Evolutionary conservation across 164 flowering plant species (phyloP).

Genomic region (Magnolia sinica): DNA sequence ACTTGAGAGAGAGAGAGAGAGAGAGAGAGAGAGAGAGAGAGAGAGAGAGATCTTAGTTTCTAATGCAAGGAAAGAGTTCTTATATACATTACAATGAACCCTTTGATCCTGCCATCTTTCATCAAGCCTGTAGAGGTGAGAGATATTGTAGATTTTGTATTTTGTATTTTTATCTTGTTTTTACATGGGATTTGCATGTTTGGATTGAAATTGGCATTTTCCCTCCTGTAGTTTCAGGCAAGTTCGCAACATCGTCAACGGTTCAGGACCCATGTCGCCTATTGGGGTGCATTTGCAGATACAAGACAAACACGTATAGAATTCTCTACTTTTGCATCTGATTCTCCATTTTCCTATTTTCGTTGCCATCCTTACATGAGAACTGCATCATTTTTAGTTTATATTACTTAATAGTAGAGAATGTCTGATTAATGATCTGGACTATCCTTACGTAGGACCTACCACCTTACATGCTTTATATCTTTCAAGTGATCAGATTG

Average conservation of each 20-base stretch:
- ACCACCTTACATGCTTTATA: too few relatives aligned
- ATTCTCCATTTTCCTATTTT: not conserved
- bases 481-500: too few relatives aligned
- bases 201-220: not conserved
- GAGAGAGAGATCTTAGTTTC: not conserved
- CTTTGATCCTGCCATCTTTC: not conserved
- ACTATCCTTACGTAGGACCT: too few relatives aligned
- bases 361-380: too few relatives aligned
- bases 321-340: not conserved
- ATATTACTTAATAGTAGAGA: too few relatives aligned
- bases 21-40: too few relatives aligned
- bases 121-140: too few relatives aligned
- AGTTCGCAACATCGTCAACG: not conserved
- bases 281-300: slow-evolving; percentile 6
- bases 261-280: slow-evolving; percentile 1
- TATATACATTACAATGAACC: not conserved
- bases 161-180: not conserved
- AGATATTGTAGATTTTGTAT: not conserved
- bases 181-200: not conserved
- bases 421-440: too few relatives aligned
- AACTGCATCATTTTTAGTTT: too few relatives aligned
- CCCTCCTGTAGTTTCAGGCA: not conserved
- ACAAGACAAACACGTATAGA: slow-evolving; percentile 8
- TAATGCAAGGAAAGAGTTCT: not conserved
- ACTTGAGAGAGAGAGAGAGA: not conserved